Evolutionary conservation across 2,329 filamentous ascomycete species (phyloP).

Genomic region (Colletotrichum gloeosporioides): DNA sequence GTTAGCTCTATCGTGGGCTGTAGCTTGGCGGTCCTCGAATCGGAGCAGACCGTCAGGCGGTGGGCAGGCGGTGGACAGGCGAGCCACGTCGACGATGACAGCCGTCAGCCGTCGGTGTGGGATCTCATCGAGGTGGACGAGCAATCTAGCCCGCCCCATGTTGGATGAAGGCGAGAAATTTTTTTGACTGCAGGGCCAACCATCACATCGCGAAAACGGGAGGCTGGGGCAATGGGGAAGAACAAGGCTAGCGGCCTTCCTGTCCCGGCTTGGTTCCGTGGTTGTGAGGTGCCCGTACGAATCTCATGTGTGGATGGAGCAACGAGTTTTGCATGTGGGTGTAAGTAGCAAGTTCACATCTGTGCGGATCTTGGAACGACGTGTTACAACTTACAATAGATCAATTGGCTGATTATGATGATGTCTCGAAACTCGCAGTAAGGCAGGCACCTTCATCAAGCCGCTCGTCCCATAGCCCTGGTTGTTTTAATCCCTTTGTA

Average conservation of each 20-base stretch:
- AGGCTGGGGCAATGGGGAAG: background rate
- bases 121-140: background rate
- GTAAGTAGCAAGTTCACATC: background rate
- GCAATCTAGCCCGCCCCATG: background rate
- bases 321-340: background rate
- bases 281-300: background rate
- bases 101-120: background rate
- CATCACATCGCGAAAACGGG: background rate
- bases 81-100: background rate
- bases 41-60: background rate
- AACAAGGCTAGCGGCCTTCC: conserved; percentile 7
- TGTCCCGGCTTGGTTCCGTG: conserved; percentile 12
- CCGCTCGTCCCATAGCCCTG: background rate
- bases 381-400: background rate
- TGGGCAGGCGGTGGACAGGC: background rate
- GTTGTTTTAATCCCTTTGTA: background rate
- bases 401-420: background rate
- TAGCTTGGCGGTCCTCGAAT: background rate
- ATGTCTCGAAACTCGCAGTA: background rate
- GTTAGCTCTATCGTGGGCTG: background rate
- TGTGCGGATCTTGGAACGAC: background rate
- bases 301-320: background rate
- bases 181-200: background rate
- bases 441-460: background rate
- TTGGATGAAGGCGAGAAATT: background rate